phyloP scores from a whole-genome alignment of 805 yeast genomes.

The Ogataea allantospora region DNA sequence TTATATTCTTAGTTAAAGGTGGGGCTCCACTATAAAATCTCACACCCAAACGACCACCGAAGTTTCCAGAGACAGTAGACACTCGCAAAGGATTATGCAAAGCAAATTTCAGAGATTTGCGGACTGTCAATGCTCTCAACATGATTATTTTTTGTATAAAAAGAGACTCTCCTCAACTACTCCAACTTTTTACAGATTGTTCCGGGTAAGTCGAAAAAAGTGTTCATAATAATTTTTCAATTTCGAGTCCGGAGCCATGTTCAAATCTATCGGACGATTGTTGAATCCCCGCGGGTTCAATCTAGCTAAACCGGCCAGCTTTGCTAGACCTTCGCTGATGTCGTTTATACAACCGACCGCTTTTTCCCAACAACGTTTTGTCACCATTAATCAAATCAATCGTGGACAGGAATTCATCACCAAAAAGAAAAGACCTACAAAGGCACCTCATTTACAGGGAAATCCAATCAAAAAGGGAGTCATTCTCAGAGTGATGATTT shows the following conservation, averaged over 20 bases:
- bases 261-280: slow-evolving; percentile 2
- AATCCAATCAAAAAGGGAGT: slow-evolving; percentile 93
- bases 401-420: slow-evolving; percentile 54
- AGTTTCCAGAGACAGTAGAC: too few species aligned
- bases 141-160: slow-evolving; percentile 2
- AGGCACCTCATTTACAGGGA: slow-evolving; percentile 79
- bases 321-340: slow-evolving; percentile 1
- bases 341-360: slow-evolving; percentile 2
- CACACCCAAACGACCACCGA: too few species aligned
- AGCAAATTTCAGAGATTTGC: background rate
- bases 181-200: slow-evolving; percentile 5
- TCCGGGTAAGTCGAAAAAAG: slow-evolving; percentile 3
- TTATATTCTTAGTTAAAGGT: slow-evolving; percentile 58
- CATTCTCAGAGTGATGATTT: slow-evolving; percentile 86
- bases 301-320: background rate
- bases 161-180: slow-evolving; percentile 7
- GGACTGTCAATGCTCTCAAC: slow-evolving; percentile 3
- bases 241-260: background rate
- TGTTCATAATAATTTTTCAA: background rate
- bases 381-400: slow-evolving; percentile 75
- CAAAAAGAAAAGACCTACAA: slow-evolving; percentile 41
- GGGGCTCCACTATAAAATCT: slow-evolving; percentile 55
- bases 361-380: slow-evolving; percentile 46
- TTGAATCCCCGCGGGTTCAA: background rate
- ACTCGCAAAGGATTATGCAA: background rate